Evolutionary conservation across 345 rosid species (phyloP).

Genomic region (Ceriops zippeliana): DNA sequence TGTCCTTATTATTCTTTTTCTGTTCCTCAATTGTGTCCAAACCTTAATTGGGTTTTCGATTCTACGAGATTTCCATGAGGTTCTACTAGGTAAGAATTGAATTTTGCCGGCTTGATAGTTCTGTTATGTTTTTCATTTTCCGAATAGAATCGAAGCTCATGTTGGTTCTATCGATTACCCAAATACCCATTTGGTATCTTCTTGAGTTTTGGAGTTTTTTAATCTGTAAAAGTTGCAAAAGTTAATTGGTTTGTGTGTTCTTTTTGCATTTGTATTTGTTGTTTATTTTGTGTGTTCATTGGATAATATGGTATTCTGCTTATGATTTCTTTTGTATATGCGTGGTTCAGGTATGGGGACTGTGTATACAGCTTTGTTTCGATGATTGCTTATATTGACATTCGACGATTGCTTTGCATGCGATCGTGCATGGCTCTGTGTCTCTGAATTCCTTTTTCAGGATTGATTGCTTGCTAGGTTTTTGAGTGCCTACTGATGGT

Average conservation of each 20-base stretch:
- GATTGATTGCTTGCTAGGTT: background rate
- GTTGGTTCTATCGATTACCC: too few relatives aligned
- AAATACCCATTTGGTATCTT: background rate
- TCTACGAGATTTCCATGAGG: conserved; percentile 22
- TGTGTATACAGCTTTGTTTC: background rate
- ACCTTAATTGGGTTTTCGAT: background rate
- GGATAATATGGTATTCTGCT: conserved; percentile 10
- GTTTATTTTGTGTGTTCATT: background rate
- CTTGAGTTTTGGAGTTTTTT: conserved; percentile 11
- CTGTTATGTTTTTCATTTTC: background rate
- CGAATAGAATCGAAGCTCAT: background rate
- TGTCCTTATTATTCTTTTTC: conserved; percentile 13
- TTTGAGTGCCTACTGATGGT: too few relatives aligned
- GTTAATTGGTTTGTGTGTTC: conserved; percentile 18
- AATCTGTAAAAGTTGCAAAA: conserved; percentile 11
- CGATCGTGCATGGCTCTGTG: conserved; percentile 1
- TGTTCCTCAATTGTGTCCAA: conserved; percentile 20
- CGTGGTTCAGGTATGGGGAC: background rate
- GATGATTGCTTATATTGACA: background rate
- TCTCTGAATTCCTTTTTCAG: conserved; percentile 5
- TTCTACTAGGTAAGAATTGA: conserved; percentile 34
- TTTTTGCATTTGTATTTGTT: background rate
- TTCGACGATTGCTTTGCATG: conserved; percentile 7
- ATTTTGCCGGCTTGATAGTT: conserved; percentile 10
- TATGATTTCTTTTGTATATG: conserved; percentile 18